Evolutionary conservation across 306 rosid genomes (phyloP).

Genomic region (Acacia confusa): DNA sequence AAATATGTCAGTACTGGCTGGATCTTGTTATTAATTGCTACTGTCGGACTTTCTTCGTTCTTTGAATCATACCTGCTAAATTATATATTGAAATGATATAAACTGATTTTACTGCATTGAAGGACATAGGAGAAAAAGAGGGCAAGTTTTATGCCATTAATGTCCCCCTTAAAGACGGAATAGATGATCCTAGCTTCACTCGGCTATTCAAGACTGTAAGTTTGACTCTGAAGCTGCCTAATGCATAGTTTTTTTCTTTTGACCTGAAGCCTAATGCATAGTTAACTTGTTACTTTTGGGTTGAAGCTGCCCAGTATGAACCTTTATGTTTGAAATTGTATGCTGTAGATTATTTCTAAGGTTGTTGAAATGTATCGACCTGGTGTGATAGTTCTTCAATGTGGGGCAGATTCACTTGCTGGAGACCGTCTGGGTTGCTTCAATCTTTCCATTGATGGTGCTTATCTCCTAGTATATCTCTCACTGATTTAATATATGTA

Average conservation of each 20-base stretch:
- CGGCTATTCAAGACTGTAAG: conserved; percentile 95
- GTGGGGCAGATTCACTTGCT: conserved; percentile 99
- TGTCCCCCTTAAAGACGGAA: conserved; percentile 98
- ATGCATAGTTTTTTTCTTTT: too few species aligned
- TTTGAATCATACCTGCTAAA: conserved; percentile 23
- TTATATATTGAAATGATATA: conserved; percentile 35
- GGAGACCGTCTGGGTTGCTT: conserved; percentile 99
- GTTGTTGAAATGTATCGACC: conserved; percentile 96
- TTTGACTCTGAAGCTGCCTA: conserved; percentile 11
- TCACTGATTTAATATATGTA: neutral
- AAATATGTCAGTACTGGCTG: neutral
- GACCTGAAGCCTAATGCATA: neutral
- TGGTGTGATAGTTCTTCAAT: conserved; percentile 94
- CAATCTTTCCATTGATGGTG: conserved; percentile 99
- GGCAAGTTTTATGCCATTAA: conserved; percentile 97
- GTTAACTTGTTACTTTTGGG: conserved; percentile 23
- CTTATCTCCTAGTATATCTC: conserved; percentile 57
- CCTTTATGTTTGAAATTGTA: conserved; percentile 21
- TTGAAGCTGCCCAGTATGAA: conserved; percentile 24
- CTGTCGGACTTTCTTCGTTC: conserved; percentile 12
- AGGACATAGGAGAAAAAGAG: conserved; percentile 99
- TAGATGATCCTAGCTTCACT: conserved; percentile 93
- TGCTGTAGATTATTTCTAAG: conserved; percentile 84
- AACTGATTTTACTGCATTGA: conserved; percentile 55
- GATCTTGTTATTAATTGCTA: neutral